Conservation (phyloP, 176 grass and related monocot genomes). For the Avena sativa region DNA sequence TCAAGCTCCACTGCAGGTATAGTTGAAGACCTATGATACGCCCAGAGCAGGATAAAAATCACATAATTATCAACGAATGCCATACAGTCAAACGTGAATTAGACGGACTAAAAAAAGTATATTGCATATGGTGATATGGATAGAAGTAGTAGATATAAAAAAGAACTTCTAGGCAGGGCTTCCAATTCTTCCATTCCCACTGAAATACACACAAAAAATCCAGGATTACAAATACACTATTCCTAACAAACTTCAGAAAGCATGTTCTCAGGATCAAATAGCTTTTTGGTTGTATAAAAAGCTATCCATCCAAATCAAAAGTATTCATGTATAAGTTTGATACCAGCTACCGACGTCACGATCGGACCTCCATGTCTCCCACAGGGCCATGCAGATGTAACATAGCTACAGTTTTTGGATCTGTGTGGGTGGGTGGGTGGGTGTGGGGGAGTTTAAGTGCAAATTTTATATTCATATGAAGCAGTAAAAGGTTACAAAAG, state of each 20-base stretch:
- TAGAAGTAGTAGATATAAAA: not conserved
- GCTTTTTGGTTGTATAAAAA: not conserved
- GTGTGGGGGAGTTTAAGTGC: too few relatives aligned
- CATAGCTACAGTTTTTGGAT: not conserved
- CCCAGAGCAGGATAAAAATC: not conserved
- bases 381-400: not conserved
- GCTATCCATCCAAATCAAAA: not conserved
- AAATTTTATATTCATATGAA: too few relatives aligned
- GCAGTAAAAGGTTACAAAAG: too few relatives aligned
- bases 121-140: not conserved
- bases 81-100: not conserved
- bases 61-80: not conserved
- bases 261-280: not conserved
- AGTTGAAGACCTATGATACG: conserved; percentile 1
- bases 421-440: too few relatives aligned
- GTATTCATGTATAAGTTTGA: not conserved
- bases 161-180: not conserved
- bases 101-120: not conserved
- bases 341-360: not conserved
- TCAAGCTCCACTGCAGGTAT: not conserved
- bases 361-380: not conserved
- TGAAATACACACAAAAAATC: not conserved
- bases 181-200: not conserved
- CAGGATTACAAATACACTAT: not conserved
- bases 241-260: not conserved